Evolutionary conservation across 2,329 filamentous ascomycete genomes (phyloP).

Genomic region (Colletotrichum endophyticum): DNA sequence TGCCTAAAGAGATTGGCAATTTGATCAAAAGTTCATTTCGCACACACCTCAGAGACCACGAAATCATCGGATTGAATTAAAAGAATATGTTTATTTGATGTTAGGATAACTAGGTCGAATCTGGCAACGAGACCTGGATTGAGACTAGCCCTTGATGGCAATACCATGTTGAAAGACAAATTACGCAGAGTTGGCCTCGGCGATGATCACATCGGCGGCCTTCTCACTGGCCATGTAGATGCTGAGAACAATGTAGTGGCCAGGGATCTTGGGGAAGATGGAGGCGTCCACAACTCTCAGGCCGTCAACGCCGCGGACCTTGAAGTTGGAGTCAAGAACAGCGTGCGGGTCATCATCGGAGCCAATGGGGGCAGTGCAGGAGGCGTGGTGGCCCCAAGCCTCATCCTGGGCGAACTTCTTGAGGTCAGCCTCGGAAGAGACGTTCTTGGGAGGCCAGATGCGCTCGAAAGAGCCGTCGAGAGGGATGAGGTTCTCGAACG

Average conservation of each 20-base stretch:
- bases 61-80: not conserved
- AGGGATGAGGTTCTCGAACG: conserved; percentile 33
- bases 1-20: not conserved
- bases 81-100: not conserved
- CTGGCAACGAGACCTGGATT: not conserved
- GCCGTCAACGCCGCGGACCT: conserved; percentile 58
- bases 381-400: conserved; percentile 63
- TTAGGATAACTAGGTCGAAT: not conserved
- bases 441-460: conserved; percentile 40
- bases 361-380: conserved; percentile 62
- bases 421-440: conserved; percentile 45
- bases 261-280: conserved; percentile 55
- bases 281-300: conserved; percentile 68
- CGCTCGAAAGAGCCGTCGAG: conserved; percentile 43
- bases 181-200: conserved; percentile 14
- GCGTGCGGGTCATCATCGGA: conserved; percentile 57
- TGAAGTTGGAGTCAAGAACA: conserved; percentile 62
- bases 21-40: not conserved
- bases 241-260: conserved; percentile 50
- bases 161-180: not conserved
- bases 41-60: not conserved
- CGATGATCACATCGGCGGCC: conserved; percentile 45
- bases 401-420: conserved; percentile 45
- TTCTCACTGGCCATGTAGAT: conserved; percentile 65
- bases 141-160: not conserved